Percentiles rank a stretch among this genome's conserved stretches.
Conservation (phyloP, 108 stramenopile species). For the Nitzschia sp. region DNA sequence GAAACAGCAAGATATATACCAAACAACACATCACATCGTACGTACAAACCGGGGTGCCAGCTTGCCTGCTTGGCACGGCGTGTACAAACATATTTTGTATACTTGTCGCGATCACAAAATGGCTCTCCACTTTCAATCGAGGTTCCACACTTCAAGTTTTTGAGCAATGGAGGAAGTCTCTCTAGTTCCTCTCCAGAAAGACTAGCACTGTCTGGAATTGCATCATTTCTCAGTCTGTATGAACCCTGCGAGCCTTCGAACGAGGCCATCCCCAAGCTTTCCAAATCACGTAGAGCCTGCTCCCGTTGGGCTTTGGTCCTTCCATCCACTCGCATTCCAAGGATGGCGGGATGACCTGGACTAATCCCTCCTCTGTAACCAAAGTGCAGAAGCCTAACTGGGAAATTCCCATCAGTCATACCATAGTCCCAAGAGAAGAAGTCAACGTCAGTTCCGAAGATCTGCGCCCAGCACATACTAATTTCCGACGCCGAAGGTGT, state of each 20-base stretch:
- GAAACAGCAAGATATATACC: neutral
- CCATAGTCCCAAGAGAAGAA: constrained; percentile 65
- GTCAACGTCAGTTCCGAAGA: constrained; percentile 73
- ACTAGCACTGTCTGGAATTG: constrained; percentile 39
- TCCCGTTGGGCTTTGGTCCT: neutral
- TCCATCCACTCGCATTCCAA: constrained; percentile 14
- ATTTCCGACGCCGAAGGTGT: constrained; percentile 51
- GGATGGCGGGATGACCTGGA: constrained; percentile 34
- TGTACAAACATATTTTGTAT: constrained; percentile 19
- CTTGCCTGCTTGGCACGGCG: constrained; percentile 20
- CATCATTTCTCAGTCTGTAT: constrained; percentile 6
- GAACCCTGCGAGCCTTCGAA: constrained; percentile 20
- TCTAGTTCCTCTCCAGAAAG: constrained; percentile 26
- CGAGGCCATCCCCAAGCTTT: constrained; percentile 35
- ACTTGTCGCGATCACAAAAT: constrained; percentile 40
- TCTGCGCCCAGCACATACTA: constrained; percentile 57
- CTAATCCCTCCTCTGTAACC: constrained; percentile 30
- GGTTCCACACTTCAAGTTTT: constrained; percentile 38
- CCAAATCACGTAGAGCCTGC: constrained; percentile 7
- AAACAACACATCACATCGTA: neutral
- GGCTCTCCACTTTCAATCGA: constrained; percentile 53
- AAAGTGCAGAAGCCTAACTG: constrained; percentile 26
- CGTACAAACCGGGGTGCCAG: constrained; percentile 67
- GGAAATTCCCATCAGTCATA: constrained; percentile 42
- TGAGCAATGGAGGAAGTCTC: constrained; percentile 36